These are phyloP conservation scores for Phytopythium vexans DNA, from an alignment of 352 stramenopile species.

Conservation along the genomic window DNA sequence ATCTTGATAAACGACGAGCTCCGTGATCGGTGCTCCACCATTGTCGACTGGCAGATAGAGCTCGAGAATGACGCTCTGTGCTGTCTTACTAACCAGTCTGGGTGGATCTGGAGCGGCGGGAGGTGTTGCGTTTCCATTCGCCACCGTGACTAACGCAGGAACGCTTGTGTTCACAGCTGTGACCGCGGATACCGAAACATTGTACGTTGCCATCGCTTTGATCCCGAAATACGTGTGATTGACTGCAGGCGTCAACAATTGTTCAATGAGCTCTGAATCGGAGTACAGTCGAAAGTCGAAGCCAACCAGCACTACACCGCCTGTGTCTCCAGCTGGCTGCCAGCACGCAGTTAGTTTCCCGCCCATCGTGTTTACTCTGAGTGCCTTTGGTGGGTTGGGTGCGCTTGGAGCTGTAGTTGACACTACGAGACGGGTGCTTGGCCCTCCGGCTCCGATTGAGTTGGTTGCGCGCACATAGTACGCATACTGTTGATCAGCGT, in stretches of 20 bases:
- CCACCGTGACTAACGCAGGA: constrained; percentile 4
- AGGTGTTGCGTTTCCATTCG: constrained; percentile 20
- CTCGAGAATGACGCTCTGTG: constrained; percentile 30
- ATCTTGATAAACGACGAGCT: constrained; percentile 42
- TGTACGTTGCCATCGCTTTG: constrained; percentile 24
- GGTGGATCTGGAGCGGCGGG: constrained; percentile 24
- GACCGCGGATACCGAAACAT: constrained; percentile 14
- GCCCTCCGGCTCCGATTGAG: constrained; percentile 18
- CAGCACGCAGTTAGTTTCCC: constrained; percentile 30
- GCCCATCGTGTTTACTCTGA: constrained; percentile 15
- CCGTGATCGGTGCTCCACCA: constrained; percentile 31
- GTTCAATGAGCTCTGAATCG: constrained; percentile 1
- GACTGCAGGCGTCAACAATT: not conserved
- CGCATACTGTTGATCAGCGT: constrained; percentile 23
- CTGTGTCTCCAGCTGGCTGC: constrained; percentile 26
- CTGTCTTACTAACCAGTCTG: constrained; percentile 10
- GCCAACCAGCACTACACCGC: constrained; percentile 26
- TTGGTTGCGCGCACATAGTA: constrained; percentile 47
- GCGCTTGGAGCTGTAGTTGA: constrained; percentile 19
- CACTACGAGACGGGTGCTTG: constrained; percentile 24
- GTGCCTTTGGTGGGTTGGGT: constrained; percentile 12
- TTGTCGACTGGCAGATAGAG: constrained; percentile 35
- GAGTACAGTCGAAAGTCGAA: constrained; percentile 16
- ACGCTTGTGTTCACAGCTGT: constrained; percentile 26
- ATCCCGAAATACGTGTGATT: constrained; percentile 20